phyloP scores from a whole-genome alignment of 768 basidiomycete genomes.

The Lactifluus piperatus region DNA sequence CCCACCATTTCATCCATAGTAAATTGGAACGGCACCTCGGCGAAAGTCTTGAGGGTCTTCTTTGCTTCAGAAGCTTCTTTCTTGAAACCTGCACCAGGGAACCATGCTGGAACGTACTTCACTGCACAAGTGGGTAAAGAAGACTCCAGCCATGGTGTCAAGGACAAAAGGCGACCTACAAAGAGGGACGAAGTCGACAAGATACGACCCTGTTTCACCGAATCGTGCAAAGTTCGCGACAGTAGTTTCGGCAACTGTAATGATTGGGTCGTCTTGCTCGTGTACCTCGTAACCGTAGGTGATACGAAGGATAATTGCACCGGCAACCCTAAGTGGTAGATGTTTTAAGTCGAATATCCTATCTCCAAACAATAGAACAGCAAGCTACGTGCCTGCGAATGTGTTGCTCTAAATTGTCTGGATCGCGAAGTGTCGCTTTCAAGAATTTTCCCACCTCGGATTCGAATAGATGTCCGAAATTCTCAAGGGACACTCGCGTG shows the following conservation, averaged over 20 bases:
- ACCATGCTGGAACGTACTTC: slow-evolving; percentile 1
- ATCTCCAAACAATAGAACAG: not conserved
- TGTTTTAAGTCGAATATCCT: not conserved
- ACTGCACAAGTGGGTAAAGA: not conserved
- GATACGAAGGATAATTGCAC: slow-evolving; percentile 20
- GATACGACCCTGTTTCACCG: not conserved
- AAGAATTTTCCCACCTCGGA: not conserved
- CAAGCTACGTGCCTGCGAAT: not conserved
- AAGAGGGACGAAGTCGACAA: not conserved
- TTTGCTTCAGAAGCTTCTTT: not conserved
- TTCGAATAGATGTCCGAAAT: not conserved
- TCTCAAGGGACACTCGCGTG: not conserved
- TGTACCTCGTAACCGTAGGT: slow-evolving; percentile 20
- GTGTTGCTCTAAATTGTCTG: not conserved
- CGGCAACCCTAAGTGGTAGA: slow-evolving; percentile 3
- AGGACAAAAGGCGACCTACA: not conserved
- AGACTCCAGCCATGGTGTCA: not conserved
- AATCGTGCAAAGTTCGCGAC: not conserved
- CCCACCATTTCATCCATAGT: slow-evolving; percentile 5
- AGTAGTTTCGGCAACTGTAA: not conserved
- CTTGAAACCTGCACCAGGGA: slow-evolving; percentile 1
- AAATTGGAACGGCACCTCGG: slow-evolving; percentile 3
- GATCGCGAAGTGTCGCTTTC: not conserved
- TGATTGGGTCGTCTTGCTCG: not conserved
- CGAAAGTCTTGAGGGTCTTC: not conserved